Percentiles rank a stretch among this genome's conserved stretches.
phyloP scores from a whole-genome alignment of 371 early-diverging fungal species.

The Mucor velutinosus region DNA sequence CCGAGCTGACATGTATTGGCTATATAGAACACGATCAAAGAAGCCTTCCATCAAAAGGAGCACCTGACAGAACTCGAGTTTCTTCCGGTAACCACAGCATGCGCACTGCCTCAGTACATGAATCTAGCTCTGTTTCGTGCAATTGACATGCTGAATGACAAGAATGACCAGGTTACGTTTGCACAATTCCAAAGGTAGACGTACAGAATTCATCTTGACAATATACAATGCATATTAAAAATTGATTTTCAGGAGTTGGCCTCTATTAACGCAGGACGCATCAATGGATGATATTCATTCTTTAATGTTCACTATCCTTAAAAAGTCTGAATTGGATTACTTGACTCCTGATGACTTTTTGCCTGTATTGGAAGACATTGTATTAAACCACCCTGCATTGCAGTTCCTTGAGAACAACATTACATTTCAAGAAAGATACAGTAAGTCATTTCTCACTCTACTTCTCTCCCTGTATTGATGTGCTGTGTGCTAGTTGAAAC shows the following conservation, averaged over 20 bases:
- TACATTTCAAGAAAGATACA: conserved; percentile 80
- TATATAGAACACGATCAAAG: not conserved
- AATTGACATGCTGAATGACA: conserved; percentile 30
- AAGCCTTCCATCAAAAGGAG: not conserved
- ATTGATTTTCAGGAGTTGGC: not conserved
- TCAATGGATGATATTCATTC: conserved; percentile 36
- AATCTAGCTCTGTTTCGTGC: conserved; percentile 61
- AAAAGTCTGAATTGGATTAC: conserved; percentile 28
- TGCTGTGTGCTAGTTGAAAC: conserved; percentile 55
- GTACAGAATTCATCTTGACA: too few relatives aligned
- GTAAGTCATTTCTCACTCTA: conserved; percentile 40
- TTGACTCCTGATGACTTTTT: conserved; percentile 51
- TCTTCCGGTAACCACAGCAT: conserved; percentile 52
- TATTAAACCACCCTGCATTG: conserved; percentile 82
- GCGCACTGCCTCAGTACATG: conserved; percentile 62
- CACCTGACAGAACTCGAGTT: conserved; percentile 46
- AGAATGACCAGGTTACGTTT: conserved; percentile 29
- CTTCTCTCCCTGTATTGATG: not conserved
- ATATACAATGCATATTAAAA: not conserved
- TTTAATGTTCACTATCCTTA: conserved; percentile 40
- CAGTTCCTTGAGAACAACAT: conserved; percentile 76
- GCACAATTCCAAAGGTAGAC: conserved; percentile 9
- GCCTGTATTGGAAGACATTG: conserved; percentile 57
- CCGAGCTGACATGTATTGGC: not conserved
- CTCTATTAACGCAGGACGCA: not conserved